Conservation (phyloP, 805 yeast genomes). For the Cyberlindnera galapagoensis region DNA sequence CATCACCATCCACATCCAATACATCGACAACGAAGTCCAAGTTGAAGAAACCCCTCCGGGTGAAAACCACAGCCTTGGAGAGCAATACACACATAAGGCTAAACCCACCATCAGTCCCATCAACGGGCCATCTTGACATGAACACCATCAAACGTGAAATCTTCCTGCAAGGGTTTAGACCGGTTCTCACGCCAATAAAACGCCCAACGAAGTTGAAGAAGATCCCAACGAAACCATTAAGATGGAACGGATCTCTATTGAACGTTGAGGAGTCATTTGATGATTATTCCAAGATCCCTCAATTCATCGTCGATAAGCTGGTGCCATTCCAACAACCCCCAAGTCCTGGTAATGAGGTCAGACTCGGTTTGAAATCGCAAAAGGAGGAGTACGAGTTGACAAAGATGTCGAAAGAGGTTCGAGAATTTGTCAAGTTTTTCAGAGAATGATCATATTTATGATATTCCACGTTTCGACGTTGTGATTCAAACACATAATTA, state of each 20-base stretch:
- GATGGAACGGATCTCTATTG: constrained; percentile 23
- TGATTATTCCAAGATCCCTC: constrained; percentile 21
- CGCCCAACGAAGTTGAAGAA: constrained; percentile 15
- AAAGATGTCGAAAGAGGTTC: constrained; percentile 15
- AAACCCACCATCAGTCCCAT: constrained; percentile 18
- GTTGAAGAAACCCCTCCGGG: constrained; percentile 10
- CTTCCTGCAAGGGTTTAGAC: constrained; percentile 22
- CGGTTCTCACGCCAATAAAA: constrained; percentile 20
- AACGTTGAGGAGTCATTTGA: constrained; percentile 20
- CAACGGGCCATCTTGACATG: constrained; percentile 21
- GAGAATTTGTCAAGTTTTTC: constrained; percentile 19
- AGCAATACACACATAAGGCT: background rate
- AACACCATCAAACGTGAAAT: constrained; percentile 16
- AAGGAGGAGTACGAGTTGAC: constrained; percentile 20
- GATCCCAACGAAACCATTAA: constrained; percentile 18
- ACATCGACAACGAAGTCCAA: too few species aligned
- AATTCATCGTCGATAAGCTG: constrained; percentile 22
- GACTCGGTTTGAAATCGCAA: constrained; percentile 18
- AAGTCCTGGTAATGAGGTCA: constrained; percentile 21
- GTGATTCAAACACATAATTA: too few species aligned
- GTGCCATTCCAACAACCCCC: constrained; percentile 19
- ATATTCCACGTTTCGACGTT: too few species aligned
- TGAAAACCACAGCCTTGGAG: constrained; percentile 5
- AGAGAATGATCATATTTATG: too few species aligned
- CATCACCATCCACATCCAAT: background rate